Percentiles rank a stretch among this genome's conserved stretches.
Evolutionary conservation across 768 basidiomycete species (phyloP).

Genomic region (Tylopilus felleus): DNA sequence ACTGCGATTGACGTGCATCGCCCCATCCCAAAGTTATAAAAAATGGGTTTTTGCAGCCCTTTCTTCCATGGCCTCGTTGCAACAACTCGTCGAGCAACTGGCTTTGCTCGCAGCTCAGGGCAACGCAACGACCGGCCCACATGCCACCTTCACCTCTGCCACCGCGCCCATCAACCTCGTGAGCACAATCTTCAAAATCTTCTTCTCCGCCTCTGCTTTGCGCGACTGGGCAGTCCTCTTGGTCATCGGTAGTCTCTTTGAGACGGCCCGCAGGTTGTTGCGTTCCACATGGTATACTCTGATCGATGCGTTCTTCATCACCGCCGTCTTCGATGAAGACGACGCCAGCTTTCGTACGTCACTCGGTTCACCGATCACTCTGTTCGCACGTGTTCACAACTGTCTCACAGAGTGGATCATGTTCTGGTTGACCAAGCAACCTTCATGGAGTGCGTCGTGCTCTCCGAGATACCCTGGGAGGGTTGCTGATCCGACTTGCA

Average conservation of each 20-base stretch:
- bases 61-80: conserved; percentile 23
- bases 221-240: conserved; percentile 65
- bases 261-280: conserved; percentile 50
- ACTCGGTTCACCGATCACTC: neutral
- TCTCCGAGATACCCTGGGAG: neutral
- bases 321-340: conserved; percentile 55
- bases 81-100: conserved; percentile 31
- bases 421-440: conserved; percentile 61
- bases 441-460: conserved; percentile 50
- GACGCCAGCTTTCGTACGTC: conserved; percentile 56
- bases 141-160: conserved; percentile 12
- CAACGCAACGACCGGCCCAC: conserved; percentile 11
- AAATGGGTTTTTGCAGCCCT: too few species aligned
- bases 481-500: conserved; percentile 6
- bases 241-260: conserved; percentile 58
- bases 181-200: conserved; percentile 38
- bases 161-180: conserved; percentile 25
- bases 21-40: too few species aligned
- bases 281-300: conserved; percentile 41
- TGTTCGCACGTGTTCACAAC: neutral
- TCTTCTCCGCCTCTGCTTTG: conserved; percentile 54
- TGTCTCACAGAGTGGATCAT: conserved; percentile 59
- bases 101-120: conserved; percentile 19
- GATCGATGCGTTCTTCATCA: conserved; percentile 56
- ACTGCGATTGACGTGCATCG: too few species aligned